Conservation (phyloP, 164 flowering plant genomes). For the Akebia trifoliata region DNA sequence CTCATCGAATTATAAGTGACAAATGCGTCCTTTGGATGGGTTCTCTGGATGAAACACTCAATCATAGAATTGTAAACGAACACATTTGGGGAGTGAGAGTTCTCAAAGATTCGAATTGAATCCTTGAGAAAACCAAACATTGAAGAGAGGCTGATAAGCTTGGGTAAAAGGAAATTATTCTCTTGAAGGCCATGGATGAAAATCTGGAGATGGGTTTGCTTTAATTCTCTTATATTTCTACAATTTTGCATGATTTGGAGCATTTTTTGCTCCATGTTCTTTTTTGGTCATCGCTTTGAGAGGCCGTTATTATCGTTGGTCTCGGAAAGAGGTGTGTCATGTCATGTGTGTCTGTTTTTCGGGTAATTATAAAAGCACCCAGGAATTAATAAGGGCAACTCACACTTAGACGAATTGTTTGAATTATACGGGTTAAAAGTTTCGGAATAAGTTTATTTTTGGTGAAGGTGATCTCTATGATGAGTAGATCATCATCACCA, state of each 20-base stretch:
- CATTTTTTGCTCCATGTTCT: conserved; percentile 34
- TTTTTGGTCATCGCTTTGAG: too few species aligned
- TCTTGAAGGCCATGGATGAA: conserved; percentile 33
- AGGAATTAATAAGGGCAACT: too few species aligned
- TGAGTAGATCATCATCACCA: too few species aligned
- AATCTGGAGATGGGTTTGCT: conserved; percentile 44
- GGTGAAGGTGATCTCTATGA: too few species aligned
- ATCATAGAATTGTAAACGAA: conserved; percentile 37
- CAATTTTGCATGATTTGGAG: conserved; percentile 31
- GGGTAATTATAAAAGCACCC: too few species aligned
- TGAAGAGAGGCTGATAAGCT: conserved; percentile 34
- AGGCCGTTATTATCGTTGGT: conserved; percentile 6
- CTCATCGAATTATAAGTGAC: conserved; percentile 31
- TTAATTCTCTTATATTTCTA: conserved; percentile 23
- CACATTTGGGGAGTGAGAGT: conserved; percentile 21
- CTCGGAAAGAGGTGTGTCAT: too few species aligned
- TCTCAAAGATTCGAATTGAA: conserved; percentile 21
- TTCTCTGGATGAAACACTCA: conserved; percentile 25
- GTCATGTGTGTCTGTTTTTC: too few species aligned
- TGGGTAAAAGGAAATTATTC: conserved; percentile 24
- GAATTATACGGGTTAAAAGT: too few species aligned
- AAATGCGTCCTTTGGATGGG: conserved; percentile 22
- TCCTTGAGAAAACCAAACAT: conserved; percentile 23
- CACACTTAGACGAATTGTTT: too few species aligned
- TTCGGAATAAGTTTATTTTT: too few species aligned